Base-by-base conservation (phyloP, 1,139 yeast genomes). In the Taphrina communis region DNA sequence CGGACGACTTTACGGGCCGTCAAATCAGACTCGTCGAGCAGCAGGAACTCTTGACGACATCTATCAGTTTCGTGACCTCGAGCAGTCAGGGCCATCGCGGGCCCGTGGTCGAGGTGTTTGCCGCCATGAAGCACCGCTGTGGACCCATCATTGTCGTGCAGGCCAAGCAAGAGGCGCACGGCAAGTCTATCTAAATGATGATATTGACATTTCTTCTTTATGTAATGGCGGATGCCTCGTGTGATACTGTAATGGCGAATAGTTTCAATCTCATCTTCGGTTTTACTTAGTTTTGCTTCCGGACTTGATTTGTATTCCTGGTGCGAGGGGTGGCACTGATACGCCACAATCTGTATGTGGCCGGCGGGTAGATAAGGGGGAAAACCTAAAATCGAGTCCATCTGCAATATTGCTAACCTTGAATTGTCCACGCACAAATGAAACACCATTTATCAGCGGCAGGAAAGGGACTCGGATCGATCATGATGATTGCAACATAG, bases 41-140 rank as follows among this genome's bases (percentile, higher is more conserved):
- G 21, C 25, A 42, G 25, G 50, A 42, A 38, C 25, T 39, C 31
- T 17, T 31, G 31, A 12, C 17, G n/a, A n/a, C n/a, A n/a, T n/a
- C n/a, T n/a, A n/a, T n/a, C n/a, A n/a, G n/a, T n/a, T n/a, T n/a
- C 4, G 31, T 25, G 2, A 4, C 31, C 2, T 25, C 31, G 4
- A 19, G 48, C 2, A 36, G 31, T 21, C 48, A 44, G 12, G 58
- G 48, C 6, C 31, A 25, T 4, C 59, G 66, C 5, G 66, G 66
- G 19, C 58, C 39, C 25, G 19, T 62, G 17, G 59, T 55, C 36
- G 66, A 62, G 50, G 52, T 62, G 35, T 62, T 62, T 52, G 66
- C 60, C 1, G 58, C 66, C 31, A 14, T 39, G 36, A 62, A 53
- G 35, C 50, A 51, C 21, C 51, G 59, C 17, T 42, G 46, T n/a